phyloP scores from a whole-genome alignment of 139 green algal genomes.

The Mesotaenium endlicherianum region DNA sequence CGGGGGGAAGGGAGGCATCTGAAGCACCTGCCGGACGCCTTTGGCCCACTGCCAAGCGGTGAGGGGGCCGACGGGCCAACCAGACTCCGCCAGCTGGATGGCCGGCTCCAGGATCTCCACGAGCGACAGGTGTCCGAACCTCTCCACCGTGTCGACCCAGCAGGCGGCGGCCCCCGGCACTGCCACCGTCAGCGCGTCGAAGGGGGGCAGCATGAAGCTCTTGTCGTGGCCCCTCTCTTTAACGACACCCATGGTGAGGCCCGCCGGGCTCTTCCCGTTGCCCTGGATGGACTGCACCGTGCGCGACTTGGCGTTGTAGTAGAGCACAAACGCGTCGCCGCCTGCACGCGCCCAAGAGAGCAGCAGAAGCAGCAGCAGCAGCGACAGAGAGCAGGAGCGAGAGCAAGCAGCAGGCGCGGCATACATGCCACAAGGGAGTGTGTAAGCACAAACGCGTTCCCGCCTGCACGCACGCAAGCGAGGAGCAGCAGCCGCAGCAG shows the following conservation, averaged over 20 bases:
- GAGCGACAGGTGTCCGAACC: constrained; percentile 60
- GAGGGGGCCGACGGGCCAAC: constrained; percentile 65
- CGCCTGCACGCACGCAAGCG: too few species aligned
- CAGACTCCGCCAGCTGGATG: constrained; percentile 67
- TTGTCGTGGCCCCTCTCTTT: constrained; percentile 39
- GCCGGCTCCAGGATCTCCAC: constrained; percentile 64
- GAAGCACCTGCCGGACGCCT: constrained; percentile 52
- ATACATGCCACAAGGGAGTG: too few species aligned
- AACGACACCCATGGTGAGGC: constrained; percentile 56
- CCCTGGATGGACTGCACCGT: constrained; percentile 62
- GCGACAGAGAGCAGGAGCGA: neutral
- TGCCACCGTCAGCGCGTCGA: constrained; percentile 58
- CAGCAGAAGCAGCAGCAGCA: neutral
- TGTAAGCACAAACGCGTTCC: neutral
- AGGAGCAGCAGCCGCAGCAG: too few species aligned
- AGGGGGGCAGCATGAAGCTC: constrained; percentile 51
- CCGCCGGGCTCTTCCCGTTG: constrained; percentile 53
- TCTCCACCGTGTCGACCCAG: constrained; percentile 63
- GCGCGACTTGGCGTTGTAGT: constrained; percentile 55
- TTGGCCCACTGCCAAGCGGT: constrained; percentile 52
- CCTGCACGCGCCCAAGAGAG: constrained; percentile 44
- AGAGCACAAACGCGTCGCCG: constrained; percentile 72
- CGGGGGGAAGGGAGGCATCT: too few species aligned
- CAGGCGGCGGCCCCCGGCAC: constrained; percentile 59
- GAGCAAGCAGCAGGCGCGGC: too few species aligned